Evolutionary conservation across 179 eudicot genomes (phyloP).

Genomic region (Nepenthes alata): DNA sequence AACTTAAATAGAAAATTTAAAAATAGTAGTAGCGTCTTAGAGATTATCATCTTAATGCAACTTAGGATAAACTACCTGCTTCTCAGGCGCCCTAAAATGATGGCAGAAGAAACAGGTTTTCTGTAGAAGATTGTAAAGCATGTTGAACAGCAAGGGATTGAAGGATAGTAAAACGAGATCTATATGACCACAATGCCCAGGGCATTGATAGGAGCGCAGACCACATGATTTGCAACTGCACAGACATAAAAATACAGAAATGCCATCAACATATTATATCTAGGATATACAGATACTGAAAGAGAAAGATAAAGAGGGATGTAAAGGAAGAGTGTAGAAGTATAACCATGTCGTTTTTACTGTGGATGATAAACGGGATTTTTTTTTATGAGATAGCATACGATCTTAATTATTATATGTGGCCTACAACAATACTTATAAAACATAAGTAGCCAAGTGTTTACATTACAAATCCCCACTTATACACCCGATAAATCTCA

Average conservation of each 20-base stretch:
- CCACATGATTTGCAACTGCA: conserved; percentile 88
- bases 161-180: conserved; percentile 56
- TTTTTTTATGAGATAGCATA: no score
- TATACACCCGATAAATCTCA: no score
- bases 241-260: not conserved
- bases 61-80: conserved; percentile 24
- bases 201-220: conserved; percentile 45
- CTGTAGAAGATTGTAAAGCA: conserved; percentile 42
- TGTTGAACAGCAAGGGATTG: conserved; percentile 63
- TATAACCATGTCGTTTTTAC: no score
- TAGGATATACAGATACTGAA: not conserved
- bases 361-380: no score
- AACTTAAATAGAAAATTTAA: not conserved
- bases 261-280: not conserved
- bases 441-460: no score
- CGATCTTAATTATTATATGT: no score
- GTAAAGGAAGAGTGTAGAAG: not conserved
- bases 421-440: no score
- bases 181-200: conserved; percentile 95
- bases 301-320: not conserved
- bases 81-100: conserved; percentile 33
- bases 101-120: conserved; percentile 70
- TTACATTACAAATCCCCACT: no score
- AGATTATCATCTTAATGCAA: not conserved
- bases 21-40: not conserved